Base-by-base conservation (phyloP, 139 green algal genomes). In the Chlamydomonas sphaeroides region DNA sequence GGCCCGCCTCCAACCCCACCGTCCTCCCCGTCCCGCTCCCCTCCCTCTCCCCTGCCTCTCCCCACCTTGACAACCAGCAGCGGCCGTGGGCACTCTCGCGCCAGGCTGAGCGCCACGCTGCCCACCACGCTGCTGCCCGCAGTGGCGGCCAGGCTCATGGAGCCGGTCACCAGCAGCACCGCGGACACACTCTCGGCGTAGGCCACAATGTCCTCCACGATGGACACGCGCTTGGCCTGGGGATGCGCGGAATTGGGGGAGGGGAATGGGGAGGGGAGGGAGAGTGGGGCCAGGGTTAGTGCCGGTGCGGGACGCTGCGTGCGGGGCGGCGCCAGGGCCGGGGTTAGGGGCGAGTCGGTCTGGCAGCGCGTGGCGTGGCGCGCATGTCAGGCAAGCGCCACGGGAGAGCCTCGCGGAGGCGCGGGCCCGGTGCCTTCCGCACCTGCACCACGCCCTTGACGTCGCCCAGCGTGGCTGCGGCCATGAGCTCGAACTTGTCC, bases 41-140 rank as follows among this genome's bases (percentile, higher is more conserved):
- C 17, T 30, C 20, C 65, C 35, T 30, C 36, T 5, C 23, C 66
- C 5, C 66, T n/a, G n/a, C n/a, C n/a, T n/a, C n/a, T n/a, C n/a
- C n/a, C n/a, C n/a, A 80, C 74, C 74, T 80, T 80, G 59, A 80
- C 74, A 20, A 80, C 59, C 39, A 80, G 41, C 6, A 80, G 49
- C 26, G 74, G 74, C 26, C 61, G 30, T 3, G 20, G 33, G 74
- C 74, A 71, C 38, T 80, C 74, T 7, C 74, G 38, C 42, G 74
- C 74, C 74, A 80, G 30, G 15, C 59, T 71, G 53, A 80, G 74
- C 59, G 74, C 74, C 28, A 80, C 74, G 39, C 74, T 80, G 59
- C 74, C 74, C 59, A 80, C 74, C 59, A 70, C 59, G 32, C 36
- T 61, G 30, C 3, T 38, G 38, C 72, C 72, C 59, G 20, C 30